Conservation (phyloP, 2,329 filamentous ascomycete genomes). For the Zasmidium cellare region DNA sequence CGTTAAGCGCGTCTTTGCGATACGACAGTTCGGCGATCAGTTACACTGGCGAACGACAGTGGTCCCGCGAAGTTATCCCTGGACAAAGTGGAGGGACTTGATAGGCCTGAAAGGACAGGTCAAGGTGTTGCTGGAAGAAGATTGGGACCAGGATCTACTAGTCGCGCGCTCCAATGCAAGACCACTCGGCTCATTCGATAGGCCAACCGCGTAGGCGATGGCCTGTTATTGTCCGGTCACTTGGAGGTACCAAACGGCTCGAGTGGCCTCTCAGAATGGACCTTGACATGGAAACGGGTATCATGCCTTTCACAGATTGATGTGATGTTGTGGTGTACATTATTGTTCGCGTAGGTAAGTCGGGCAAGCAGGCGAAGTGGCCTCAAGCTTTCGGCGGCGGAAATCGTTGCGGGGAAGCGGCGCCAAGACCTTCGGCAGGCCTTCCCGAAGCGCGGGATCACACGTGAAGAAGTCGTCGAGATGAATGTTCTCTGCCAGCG, state of each 20-base stretch:
- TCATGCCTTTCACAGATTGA: too few relatives aligned
- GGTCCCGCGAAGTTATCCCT: background rate
- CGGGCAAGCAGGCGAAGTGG: background rate
- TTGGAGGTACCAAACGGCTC: background rate
- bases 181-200: background rate
- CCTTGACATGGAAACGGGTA: too few relatives aligned
- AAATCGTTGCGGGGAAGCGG: background rate
- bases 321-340: too few relatives aligned
- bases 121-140: background rate
- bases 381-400: background rate
- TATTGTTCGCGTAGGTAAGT: too few relatives aligned
- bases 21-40: background rate
- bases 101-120: background rate
- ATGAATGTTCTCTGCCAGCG: background rate
- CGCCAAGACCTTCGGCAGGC: background rate
- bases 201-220: background rate
- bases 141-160: background rate
- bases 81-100: background rate
- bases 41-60: background rate
- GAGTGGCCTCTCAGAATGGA: too few relatives aligned
- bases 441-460: background rate
- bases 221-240: background rate
- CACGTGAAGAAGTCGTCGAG: conserved; percentile 1
- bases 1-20: background rate
- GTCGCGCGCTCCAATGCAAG: background rate